These are phyloP conservation scores for Aspergillus sp. DNA, from an alignment of 2,329 filamentous ascomycete genomes.

Conservation along the genomic window DNA sequence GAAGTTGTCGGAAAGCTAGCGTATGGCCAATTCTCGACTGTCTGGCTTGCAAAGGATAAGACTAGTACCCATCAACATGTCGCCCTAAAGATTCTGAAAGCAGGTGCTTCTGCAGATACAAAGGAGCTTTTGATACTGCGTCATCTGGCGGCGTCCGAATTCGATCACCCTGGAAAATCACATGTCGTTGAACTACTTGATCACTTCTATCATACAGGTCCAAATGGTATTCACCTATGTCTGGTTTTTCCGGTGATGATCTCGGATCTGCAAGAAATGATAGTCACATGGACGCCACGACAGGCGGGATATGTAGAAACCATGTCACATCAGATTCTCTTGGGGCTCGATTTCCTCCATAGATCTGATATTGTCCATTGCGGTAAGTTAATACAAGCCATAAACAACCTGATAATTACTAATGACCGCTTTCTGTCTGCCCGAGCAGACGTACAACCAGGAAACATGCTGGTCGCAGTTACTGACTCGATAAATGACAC, in stretches of 20 bases:
- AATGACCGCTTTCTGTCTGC: no score
- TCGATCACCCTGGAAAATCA: constrained; percentile 20
- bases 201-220: constrained; percentile 27
- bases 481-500: no score
- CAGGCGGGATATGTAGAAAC: constrained; percentile 16
- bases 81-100: constrained; percentile 30
- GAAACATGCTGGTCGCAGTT: constrained; percentile 17
- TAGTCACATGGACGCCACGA: constrained; percentile 15
- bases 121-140: constrained; percentile 25
- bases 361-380: constrained; percentile 20
- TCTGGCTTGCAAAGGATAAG: constrained; percentile 27
- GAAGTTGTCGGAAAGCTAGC: constrained; percentile 23
- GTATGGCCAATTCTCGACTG: constrained; percentile 27
- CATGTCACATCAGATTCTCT: constrained; percentile 22
- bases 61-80: constrained; percentile 23
- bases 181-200: constrained; percentile 27
- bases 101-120: constrained; percentile 21
- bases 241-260: constrained; percentile 30
- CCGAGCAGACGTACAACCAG: constrained; percentile 24
- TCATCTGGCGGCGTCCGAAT: constrained; percentile 10
- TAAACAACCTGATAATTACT: no score
- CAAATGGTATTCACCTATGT: constrained; percentile 28
- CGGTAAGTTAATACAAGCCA: constrained; percentile 13
- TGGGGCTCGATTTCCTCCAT: constrained; percentile 24
- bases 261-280: constrained; percentile 26